These are phyloP conservation scores for Skeletonema potamos DNA, from an alignment of 108 stramenopile species.

Conservation along the genomic window DNA sequence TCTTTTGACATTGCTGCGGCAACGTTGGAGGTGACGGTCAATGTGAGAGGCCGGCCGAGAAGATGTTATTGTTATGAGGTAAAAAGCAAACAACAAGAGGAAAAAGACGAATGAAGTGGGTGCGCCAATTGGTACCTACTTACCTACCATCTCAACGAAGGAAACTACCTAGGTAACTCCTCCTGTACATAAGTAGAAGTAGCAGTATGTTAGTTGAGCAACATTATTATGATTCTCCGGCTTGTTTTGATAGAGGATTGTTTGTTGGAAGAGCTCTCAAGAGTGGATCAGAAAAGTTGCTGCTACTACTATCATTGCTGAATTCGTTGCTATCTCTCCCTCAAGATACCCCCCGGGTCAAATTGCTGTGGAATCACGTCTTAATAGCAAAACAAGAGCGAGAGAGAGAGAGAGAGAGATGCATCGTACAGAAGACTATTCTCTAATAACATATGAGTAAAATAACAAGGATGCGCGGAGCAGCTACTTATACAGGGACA, in stretches of 20 bases:
- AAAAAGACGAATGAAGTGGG: too few species aligned
- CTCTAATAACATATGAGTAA: too few species aligned
- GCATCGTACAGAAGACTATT: too few species aligned
- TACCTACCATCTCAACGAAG: too few species aligned
- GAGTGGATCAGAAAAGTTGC: conserved; percentile 49
- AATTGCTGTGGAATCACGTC: conserved; percentile 64
- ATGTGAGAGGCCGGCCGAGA: not conserved
- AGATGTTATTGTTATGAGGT: not conserved
- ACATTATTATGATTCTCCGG: conserved; percentile 46
- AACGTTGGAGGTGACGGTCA: not conserved
- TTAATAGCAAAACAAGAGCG: not conserved
- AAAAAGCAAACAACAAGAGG: too few species aligned
- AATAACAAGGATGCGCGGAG: too few species aligned
- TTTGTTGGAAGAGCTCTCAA: conserved; percentile 53
- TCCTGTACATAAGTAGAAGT: too few species aligned
- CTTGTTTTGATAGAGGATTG: conserved; percentile 68
- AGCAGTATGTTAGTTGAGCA: too few species aligned
- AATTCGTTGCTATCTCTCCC: not conserved
- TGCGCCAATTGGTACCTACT: not conserved
- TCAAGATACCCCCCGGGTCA: conserved; percentile 68
- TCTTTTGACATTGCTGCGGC: not conserved
- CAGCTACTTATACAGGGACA: too few species aligned
- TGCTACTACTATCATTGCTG: not conserved
- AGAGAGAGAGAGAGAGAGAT: not conserved
- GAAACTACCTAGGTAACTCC: too few species aligned